Conservation (phyloP, 306 rosid species). For the Datisca glomerata region DNA sequence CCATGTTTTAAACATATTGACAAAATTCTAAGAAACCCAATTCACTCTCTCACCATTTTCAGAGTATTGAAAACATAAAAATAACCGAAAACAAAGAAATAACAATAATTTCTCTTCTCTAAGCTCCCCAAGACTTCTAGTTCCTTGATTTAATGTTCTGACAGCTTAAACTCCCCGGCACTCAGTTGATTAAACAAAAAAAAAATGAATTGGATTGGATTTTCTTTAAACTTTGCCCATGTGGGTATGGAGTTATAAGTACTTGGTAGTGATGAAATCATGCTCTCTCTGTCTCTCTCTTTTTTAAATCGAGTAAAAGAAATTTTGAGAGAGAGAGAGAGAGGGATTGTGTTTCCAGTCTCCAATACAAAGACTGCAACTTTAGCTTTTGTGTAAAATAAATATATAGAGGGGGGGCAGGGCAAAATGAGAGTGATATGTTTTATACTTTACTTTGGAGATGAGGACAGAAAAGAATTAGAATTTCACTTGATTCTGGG, state of each 20-base stretch:
- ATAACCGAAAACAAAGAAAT: no score
- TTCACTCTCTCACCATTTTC: constrained; percentile 7
- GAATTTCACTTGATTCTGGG: constrained; percentile 25
- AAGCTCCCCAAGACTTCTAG: no score
- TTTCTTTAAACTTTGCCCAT: constrained; percentile 44
- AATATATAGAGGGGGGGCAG: no score
- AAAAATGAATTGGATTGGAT: constrained; percentile 14
- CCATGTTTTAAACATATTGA: constrained; percentile 2
- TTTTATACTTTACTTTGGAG: constrained; percentile 42
- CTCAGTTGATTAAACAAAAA: constrained; percentile 19
- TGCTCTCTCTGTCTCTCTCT: constrained; percentile 18
- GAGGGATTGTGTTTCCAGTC: constrained; percentile 67
- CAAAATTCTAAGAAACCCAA: not conserved
- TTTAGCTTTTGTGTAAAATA: constrained; percentile 55
- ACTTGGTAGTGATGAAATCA: constrained; percentile 52
- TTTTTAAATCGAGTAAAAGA: not conserved
- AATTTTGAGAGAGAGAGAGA: constrained; percentile 2
- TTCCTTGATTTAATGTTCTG: constrained; percentile 27
- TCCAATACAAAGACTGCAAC: constrained; percentile 88
- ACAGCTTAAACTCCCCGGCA: constrained; percentile 32
- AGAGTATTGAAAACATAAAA: constrained; percentile 7
- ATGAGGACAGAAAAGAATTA: constrained; percentile 44
- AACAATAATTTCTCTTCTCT: constrained; percentile 25
- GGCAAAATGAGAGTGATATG: constrained; percentile 42
- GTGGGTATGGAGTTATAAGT: constrained; percentile 44